Evolutionary conservation across 1,139 yeast genomes (phyloP).

Genomic region (Candida sanyaensis): DNA sequence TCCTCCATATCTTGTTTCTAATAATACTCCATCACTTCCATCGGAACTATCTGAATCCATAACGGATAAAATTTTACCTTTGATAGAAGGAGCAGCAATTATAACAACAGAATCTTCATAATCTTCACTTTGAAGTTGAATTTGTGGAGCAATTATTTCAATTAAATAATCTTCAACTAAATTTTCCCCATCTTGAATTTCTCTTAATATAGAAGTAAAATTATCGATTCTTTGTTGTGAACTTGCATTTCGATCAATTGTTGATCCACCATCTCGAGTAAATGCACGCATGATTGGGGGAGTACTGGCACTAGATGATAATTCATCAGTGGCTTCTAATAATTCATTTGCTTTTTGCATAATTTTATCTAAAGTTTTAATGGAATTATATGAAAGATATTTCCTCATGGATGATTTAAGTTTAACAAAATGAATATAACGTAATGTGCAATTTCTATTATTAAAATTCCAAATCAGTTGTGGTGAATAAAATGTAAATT

Average conservation of each 20-base stretch:
- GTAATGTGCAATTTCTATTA: conserved; percentile 37
- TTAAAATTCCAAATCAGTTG: conserved; percentile 45
- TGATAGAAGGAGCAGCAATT: conserved; percentile 40
- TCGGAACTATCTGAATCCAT: conserved; percentile 24
- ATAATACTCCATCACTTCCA: conserved; percentile 25
- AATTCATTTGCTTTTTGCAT: conserved; percentile 20
- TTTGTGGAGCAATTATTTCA: conserved; percentile 81
- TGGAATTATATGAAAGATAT: conserved; percentile 40
- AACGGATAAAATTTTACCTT: conserved; percentile 41
- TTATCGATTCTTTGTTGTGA: conserved; percentile 31
- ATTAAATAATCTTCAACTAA: conserved; percentile 65
- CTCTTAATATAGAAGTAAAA: conserved; percentile 56
- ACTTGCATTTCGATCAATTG: conserved; percentile 11
- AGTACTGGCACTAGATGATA: conserved; percentile 4
- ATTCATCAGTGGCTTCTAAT: conserved; percentile 9
- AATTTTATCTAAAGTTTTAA: conserved; percentile 38
- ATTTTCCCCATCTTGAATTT: conserved; percentile 40
- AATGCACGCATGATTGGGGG: conserved; percentile 3
- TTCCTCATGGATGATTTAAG: conserved; percentile 28
- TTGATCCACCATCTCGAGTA: neutral
- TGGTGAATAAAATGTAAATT: conserved; percentile 42
- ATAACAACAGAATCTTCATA: conserved; percentile 63
- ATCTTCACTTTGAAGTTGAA: conserved; percentile 72
- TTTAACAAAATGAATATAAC: conserved; percentile 43
- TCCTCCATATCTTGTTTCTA: conserved; percentile 42